These are phyloP conservation scores for Earliella scabrosa DNA, from an alignment of 1,284 basidiomycete species.

Conservation along the genomic window DNA sequence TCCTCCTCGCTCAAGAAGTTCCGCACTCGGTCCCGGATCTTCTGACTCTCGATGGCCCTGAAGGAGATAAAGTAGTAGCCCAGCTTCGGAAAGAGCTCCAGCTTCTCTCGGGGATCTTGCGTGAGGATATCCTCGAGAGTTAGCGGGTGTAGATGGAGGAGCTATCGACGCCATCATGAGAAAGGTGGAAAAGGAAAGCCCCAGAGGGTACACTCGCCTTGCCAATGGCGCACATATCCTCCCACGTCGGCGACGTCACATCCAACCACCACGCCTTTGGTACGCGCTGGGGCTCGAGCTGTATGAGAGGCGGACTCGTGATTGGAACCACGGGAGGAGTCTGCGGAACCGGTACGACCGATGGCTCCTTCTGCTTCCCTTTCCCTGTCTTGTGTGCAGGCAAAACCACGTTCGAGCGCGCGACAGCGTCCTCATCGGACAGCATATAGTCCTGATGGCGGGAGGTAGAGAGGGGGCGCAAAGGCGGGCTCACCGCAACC, in stretches of 20 bases:
- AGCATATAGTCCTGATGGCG: conserved; percentile 46
- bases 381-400: conserved; percentile 40
- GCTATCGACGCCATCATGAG: conserved; percentile 41
- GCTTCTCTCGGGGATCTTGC: conserved; percentile 91
- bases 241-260: conserved; percentile 88
- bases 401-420: no score
- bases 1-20: conserved; percentile 33
- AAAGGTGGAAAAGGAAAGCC: neutral
- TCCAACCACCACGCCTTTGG: conserved; percentile 88
- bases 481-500: no score
- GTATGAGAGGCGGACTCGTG: conserved; percentile 1
- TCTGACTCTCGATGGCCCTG: conserved; percentile 76
- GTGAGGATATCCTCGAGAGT: conserved; percentile 97
- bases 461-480: conserved; percentile 26
- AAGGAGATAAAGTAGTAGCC: conserved; percentile 96
- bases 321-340: conserved; percentile 1
- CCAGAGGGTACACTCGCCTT: conserved; percentile 55
- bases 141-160: conserved; percentile 90
- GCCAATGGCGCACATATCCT: conserved; percentile 87
- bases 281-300: conserved; percentile 6
- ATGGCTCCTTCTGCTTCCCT: conserved; percentile 33
- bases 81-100: conserved; percentile 87
- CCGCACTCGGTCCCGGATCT: conserved; percentile 45
- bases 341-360: neutral
- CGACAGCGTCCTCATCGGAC: conserved; percentile 29